Percentiles rank a stretch among this genome's conserved stretches.
phyloP scores from a whole-genome alignment of 192 early-diverging fungal species.

The Fimicolochytrium jonesii region DNA sequence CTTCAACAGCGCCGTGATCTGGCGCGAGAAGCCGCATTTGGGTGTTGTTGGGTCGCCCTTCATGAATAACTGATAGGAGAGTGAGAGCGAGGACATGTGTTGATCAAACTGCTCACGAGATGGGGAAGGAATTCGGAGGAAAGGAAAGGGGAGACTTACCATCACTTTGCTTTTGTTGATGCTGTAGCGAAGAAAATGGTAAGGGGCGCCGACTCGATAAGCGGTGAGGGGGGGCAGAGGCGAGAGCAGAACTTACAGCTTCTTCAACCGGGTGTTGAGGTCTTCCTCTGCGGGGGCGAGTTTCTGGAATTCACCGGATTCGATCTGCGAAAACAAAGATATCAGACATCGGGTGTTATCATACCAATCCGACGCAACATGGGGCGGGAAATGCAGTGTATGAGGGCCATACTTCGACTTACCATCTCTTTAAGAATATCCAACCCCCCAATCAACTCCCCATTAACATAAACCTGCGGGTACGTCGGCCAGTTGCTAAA shows the following conservation, averaged over 20 bases:
- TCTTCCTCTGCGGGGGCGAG: constrained; percentile 43
- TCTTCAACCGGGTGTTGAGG: constrained; percentile 35
- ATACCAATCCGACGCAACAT: no score
- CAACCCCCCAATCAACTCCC: constrained; percentile 53
- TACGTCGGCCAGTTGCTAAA: constrained; percentile 94
- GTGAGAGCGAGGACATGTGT: not conserved
- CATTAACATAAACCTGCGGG: constrained; percentile 70
- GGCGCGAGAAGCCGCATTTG: constrained; percentile 85
- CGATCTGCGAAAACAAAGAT: constrained; percentile 2
- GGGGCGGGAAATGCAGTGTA: no score
- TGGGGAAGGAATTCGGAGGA: no score
- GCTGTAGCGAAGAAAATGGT: not conserved
- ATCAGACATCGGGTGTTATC: no score
- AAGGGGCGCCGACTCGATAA: no score
- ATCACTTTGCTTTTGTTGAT: constrained; percentile 42
- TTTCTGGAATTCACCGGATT: constrained; percentile 47
- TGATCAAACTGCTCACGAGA: no score
- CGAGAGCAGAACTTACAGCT: constrained; percentile 25
- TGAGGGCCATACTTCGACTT: not conserved
- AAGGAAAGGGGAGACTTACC: constrained; percentile 7
- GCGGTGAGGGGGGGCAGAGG: not conserved
- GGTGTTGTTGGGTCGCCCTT: constrained; percentile 87
- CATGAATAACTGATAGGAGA: constrained; percentile 93
- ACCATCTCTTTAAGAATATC: constrained; percentile 61
- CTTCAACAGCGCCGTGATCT: constrained; percentile 30